A percentile compares a stretch with the other conserved stretches of the same genome.
phyloP scores from a whole-genome alignment of 2,329 filamentous ascomycete species.

The Colletotrichum sp. region DNA sequence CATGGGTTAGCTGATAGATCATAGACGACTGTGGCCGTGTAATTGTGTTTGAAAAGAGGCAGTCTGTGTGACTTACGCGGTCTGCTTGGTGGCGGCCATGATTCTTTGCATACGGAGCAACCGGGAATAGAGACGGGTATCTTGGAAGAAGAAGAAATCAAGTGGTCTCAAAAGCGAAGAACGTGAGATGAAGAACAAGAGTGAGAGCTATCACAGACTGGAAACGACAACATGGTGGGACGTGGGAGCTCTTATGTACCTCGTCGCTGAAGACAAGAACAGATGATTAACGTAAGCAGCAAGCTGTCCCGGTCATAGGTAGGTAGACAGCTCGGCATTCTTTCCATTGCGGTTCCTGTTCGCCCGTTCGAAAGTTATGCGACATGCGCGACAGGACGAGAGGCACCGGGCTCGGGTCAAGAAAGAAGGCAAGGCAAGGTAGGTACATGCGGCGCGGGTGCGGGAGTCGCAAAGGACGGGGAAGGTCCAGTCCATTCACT shows the following conservation, averaged over 20 bases:
- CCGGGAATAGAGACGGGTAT: not conserved
- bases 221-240: not conserved
- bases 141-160: not conserved
- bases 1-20: not conserved
- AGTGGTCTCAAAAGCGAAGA: not conserved
- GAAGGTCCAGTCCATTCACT: constrained; percentile 15
- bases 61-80: constrained; percentile 3
- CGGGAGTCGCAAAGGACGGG: not conserved
- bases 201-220: not conserved
- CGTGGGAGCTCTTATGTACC: constrained; percentile 13
- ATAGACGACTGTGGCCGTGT: not conserved
- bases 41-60: not conserved
- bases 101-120: not conserved
- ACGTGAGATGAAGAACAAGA: not conserved
- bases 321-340: not conserved
- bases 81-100: constrained; percentile 19
- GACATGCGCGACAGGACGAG: not conserved
- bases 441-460: not conserved
- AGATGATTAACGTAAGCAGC: not conserved
- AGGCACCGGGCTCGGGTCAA: not conserved
- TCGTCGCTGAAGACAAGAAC: not conserved
- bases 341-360: not conserved
- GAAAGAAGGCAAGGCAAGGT: not conserved
- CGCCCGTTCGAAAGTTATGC: not conserved
- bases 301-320: not conserved